These are phyloP conservation scores for Phoenix roebelenii DNA, from an alignment of 176 grass and related monocot genomes.

Conservation along the genomic window DNA sequence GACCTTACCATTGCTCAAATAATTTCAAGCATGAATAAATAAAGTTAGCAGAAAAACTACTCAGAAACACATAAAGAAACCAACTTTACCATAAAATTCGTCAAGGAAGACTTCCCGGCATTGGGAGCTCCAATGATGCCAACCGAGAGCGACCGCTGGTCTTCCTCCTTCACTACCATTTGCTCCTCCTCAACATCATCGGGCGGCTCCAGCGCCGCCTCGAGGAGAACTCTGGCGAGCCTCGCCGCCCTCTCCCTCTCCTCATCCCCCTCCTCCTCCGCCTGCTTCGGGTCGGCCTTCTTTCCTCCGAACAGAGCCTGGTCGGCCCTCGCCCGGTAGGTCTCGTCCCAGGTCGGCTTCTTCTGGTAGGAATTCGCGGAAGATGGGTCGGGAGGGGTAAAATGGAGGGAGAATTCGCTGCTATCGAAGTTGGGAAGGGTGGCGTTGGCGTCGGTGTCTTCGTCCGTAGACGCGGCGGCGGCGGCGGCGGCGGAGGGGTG, in stretches of 20 bases:
- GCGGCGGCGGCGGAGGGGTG: background rate
- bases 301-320: constrained; percentile 54
- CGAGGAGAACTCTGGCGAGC: constrained; percentile 66
- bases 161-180: constrained; percentile 72
- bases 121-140: constrained; percentile 87
- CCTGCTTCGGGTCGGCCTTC: background rate
- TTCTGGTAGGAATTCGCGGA: background rate
- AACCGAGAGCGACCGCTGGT: constrained; percentile 79
- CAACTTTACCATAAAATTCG: constrained; percentile 65
- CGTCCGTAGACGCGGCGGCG: background rate
- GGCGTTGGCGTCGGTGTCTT: constrained; percentile 11
- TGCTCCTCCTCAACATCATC: constrained; percentile 46
- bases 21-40: background rate
- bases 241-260: constrained; percentile 45
- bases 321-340: constrained; percentile 64
- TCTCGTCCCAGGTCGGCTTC: constrained; percentile 45
- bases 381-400: background rate
- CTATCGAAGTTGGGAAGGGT: constrained; percentile 15
- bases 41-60: background rate
- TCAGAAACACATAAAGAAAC: background rate
- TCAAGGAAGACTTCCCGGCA: constrained; percentile 83
- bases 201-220: constrained; percentile 58
- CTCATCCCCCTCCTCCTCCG: constrained; percentile 8
- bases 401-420: constrained; percentile 4
- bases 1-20: background rate